phyloP scores from a whole-genome alignment of 768 basidiomycete species.

The Hypholoma fasciculare region DNA sequence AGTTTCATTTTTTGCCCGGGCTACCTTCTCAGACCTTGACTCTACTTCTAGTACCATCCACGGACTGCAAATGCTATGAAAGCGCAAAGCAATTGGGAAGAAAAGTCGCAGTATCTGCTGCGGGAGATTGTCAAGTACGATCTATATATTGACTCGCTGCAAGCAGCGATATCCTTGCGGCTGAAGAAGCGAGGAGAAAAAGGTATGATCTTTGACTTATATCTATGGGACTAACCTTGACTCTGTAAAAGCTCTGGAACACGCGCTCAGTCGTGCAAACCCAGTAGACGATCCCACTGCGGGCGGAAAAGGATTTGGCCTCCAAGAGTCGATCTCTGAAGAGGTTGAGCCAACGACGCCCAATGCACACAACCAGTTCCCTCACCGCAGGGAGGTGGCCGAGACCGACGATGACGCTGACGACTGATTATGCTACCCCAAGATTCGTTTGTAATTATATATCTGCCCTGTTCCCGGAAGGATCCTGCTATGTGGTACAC shows the following conservation, averaged over 20 bases:
- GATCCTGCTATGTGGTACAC: not conserved
- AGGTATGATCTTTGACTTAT: slow-evolving; percentile 29
- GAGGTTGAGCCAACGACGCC: slow-evolving; percentile 22
- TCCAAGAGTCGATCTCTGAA: slow-evolving; percentile 18
- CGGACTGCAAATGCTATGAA: slow-evolving; percentile 73
- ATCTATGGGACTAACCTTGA: slow-evolving; percentile 2
- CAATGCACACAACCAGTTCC: slow-evolving; percentile 21
- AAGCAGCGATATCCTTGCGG: slow-evolving; percentile 78
- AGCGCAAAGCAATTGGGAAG: slow-evolving; percentile 90
- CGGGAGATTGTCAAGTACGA: slow-evolving; percentile 96
- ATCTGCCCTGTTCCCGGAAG: slow-evolving; percentile 7
- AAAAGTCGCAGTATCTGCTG: slow-evolving; percentile 84
- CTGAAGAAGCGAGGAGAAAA: slow-evolving; percentile 92
- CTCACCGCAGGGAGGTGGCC: slow-evolving; percentile 27
- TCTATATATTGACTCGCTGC: slow-evolving; percentile 90
- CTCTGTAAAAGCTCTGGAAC: slow-evolving; percentile 21
- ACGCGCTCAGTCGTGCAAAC: slow-evolving; percentile 22
- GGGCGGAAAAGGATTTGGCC: slow-evolving; percentile 13
- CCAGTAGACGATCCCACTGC: slow-evolving; percentile 16
- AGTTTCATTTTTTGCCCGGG: slow-evolving; percentile 8
- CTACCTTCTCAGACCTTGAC: not conserved
- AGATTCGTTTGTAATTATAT: slow-evolving; percentile 10
- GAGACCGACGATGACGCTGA: slow-evolving; percentile 22
- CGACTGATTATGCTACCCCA: slow-evolving; percentile 15
- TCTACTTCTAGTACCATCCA: slow-evolving; percentile 66